These are phyloP conservation scores for Suhomyces kunorum DNA, from an alignment of 1,139 yeast species.

Conservation along the genomic window DNA sequence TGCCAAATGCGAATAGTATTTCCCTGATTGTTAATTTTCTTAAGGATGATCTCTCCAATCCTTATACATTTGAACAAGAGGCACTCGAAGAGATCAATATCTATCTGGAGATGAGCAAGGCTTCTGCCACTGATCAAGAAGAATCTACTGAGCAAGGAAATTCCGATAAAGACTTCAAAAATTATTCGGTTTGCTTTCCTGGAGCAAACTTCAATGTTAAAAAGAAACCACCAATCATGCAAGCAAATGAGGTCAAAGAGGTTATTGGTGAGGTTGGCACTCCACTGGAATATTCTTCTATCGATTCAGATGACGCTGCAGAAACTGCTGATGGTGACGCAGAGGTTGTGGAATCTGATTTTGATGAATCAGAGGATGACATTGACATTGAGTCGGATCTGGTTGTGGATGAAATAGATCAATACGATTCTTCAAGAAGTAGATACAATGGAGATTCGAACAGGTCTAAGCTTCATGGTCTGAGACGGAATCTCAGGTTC, in stretches of 20 bases:
- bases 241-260: slow-evolving; percentile 17
- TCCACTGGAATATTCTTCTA: slow-evolving; percentile 17
- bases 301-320: slow-evolving; percentile 17
- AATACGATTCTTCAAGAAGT: background rate
- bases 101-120: slow-evolving; percentile 28
- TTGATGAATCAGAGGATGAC: slow-evolving; percentile 11
- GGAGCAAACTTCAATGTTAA: slow-evolving; percentile 22
- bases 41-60: slow-evolving; percentile 64
- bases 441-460: background rate
- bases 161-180: slow-evolving; percentile 15
- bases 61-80: slow-evolving; percentile 57
- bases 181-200: slow-evolving; percentile 35
- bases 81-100: slow-evolving; percentile 44
- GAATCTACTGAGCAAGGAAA: background rate
- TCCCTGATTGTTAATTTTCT: slow-evolving; percentile 56
- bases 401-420: background rate
- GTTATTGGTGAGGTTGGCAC: slow-evolving; percentile 6
- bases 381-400: slow-evolving; percentile 17
- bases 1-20: slow-evolving; percentile 43
- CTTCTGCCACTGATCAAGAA: background rate
- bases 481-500: background rate
- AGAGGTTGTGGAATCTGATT: slow-evolving; percentile 9
- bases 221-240: slow-evolving; percentile 17
- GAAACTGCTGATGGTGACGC: slow-evolving; percentile 15
- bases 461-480: background rate